Evolutionary conservation across 2,329 filamentous ascomycete species (phyloP).

Genomic region (Pyrenochaeta sp.): DNA sequence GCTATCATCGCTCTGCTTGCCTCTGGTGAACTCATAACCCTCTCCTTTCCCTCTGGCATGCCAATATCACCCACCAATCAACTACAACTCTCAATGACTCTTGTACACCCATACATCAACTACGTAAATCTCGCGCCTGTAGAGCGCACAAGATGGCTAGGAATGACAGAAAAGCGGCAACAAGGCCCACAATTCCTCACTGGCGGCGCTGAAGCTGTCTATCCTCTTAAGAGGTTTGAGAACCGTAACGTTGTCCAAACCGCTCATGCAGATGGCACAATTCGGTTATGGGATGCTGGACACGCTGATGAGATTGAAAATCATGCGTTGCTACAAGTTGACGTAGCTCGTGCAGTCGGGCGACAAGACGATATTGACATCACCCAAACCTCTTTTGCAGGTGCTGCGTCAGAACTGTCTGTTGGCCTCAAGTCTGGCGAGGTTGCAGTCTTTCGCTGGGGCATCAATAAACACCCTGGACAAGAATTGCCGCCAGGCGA

Average conservation of each 20-base stretch:
- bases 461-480: constrained; percentile 77
- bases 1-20: constrained; percentile 80
- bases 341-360: constrained; percentile 82
- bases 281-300: constrained; percentile 93
- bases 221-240: constrained; percentile 79
- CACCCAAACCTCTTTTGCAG: constrained; percentile 79
- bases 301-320: constrained; percentile 96
- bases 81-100: constrained; percentile 84
- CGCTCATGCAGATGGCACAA: constrained; percentile 87
- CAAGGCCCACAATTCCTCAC: constrained; percentile 80
- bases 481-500: constrained; percentile 65
- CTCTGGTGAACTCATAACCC: constrained; percentile 86
- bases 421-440: constrained; percentile 86
- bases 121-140: constrained; percentile 76
- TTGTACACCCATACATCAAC: constrained; percentile 89
- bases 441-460: constrained; percentile 86
- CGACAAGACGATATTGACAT: constrained; percentile 81
- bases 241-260: constrained; percentile 84
- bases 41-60: constrained; percentile 92
- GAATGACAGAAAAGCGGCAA: constrained; percentile 83
- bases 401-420: constrained; percentile 83
- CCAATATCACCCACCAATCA: constrained; percentile 93
- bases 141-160: constrained; percentile 84
- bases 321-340: constrained; percentile 79
- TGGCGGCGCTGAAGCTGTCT: constrained; percentile 78